Percentiles rank a stretch among this genome's conserved stretches.
Conservation (phyloP, 768 basidiomycete species). For the Pleurotus tuoliensis region DNA sequence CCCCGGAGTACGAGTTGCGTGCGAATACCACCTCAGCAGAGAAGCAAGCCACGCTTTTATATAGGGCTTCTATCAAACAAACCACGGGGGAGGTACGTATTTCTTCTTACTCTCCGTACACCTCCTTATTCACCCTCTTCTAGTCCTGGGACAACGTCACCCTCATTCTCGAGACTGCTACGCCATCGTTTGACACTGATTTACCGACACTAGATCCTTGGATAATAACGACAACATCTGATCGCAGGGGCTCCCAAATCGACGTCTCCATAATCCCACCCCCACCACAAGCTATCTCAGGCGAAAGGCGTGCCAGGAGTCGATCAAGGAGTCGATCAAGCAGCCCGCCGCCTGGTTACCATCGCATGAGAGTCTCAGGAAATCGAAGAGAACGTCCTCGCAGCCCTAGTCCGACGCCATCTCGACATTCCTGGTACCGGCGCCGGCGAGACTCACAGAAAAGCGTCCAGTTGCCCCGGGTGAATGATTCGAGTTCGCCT, state of each 20-base stretch:
- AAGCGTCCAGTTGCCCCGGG: too few relatives aligned
- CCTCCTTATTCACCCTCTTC: background rate
- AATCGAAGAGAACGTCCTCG: background rate
- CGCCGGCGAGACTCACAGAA: too few relatives aligned
- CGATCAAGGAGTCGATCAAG: background rate
- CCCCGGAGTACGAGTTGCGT: conserved; percentile 33
- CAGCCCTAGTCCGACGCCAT: background rate
- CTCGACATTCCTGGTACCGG: too few relatives aligned
- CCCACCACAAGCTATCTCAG: too few relatives aligned
- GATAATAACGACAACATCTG: background rate
- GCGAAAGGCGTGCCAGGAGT: background rate
- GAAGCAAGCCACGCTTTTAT: conserved; percentile 27
- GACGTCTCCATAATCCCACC: background rate
- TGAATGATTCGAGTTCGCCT: too few relatives aligned
- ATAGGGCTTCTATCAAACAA: conserved; percentile 37
- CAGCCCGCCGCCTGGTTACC: background rate
- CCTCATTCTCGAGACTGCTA: conserved; percentile 17
- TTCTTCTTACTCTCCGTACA: background rate
- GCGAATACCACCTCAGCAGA: conserved; percentile 32
- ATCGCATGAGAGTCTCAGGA: background rate
- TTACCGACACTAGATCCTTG: conserved; percentile 12
- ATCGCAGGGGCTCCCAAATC: background rate
- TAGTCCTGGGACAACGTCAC: conserved; percentile 20
- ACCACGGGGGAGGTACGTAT: conserved; percentile 33
- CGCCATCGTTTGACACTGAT: conserved; percentile 16